Percentiles rank a stretch among this genome's conserved stretches.
Conservation (phyloP, 2,329 filamentous ascomycete species). For the Capronia epimyces region DNA sequence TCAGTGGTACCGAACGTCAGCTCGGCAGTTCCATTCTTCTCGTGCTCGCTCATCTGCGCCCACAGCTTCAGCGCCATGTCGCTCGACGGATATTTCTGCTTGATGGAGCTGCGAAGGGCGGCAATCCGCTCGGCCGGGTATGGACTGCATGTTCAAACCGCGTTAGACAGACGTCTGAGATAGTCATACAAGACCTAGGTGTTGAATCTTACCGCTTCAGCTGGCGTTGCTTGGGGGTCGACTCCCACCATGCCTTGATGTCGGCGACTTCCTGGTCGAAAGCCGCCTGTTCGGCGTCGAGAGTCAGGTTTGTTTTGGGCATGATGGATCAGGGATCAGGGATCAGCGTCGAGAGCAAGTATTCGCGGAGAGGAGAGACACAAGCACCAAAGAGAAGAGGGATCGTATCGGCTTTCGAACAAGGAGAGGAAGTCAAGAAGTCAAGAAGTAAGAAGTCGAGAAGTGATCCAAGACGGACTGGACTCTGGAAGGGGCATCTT, state of each 20-base stretch:
- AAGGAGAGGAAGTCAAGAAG: too few species aligned
- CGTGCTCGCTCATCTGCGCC: constrained; percentile 6
- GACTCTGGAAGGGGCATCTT: too few species aligned
- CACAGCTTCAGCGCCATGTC: constrained; percentile 9
- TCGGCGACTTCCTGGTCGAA: constrained; percentile 4
- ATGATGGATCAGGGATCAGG: background rate
- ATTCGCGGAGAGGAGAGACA: too few species aligned
- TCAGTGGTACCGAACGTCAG: constrained; percentile 9
- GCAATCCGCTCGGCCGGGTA: constrained; percentile 10
- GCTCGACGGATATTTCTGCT: constrained; percentile 4
- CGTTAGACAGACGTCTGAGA: background rate
- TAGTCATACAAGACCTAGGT: background rate
- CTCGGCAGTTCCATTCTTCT: constrained; percentile 6
- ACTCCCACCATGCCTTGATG: constrained; percentile 6
- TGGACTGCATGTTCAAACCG: background rate
- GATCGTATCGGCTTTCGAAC: too few species aligned
- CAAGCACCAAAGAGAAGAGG: too few species aligned
- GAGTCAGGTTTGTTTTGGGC: constrained; percentile 1
- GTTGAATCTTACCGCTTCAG: constrained; percentile 2
- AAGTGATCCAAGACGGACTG: too few species aligned
- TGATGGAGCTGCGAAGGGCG: constrained; percentile 6
- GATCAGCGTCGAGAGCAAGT: too few species aligned
- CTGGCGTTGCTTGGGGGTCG: constrained; percentile 5
- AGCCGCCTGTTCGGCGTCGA: constrained; percentile 5
- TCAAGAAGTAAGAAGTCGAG: too few species aligned